Evolutionary conservation across 1,139 yeast genomes (phyloP).

Genomic region (Debaryomycetaceae sp.): DNA sequence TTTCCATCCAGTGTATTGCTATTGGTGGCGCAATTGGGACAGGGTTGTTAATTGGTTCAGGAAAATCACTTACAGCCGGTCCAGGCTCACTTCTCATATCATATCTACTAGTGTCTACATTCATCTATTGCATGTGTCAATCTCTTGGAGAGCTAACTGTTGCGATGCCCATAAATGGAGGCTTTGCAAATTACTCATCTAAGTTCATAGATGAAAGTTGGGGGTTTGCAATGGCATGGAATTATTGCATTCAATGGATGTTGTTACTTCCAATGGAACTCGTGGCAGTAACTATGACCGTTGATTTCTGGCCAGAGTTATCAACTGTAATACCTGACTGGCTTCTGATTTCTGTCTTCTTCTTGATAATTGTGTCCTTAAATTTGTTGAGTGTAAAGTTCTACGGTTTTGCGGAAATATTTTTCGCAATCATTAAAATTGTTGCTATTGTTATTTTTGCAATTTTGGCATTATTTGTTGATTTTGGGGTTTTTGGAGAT

Average conservation of each 20-base stretch:
- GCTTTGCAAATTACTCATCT: slow-evolving; percentile 18
- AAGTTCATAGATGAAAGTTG: slow-evolving; percentile 21
- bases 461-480: slow-evolving; percentile 27
- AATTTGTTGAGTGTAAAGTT: slow-evolving; percentile 20
- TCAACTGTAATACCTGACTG: slow-evolving; percentile 13
- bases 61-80: slow-evolving; percentile 10
- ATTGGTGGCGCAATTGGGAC: slow-evolving; percentile 24
- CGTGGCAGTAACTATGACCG: slow-evolving; percentile 20
- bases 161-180: slow-evolving; percentile 20
- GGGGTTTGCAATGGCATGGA: slow-evolving; percentile 26
- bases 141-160: slow-evolving; percentile 23
- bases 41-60: slow-evolving; percentile 13
- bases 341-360: slow-evolving; percentile 16
- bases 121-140: slow-evolving; percentile 20
- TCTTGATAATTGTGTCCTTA: slow-evolving; percentile 14
- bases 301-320: slow-evolving; percentile 18
- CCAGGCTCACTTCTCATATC: slow-evolving; percentile 7
- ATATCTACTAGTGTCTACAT: slow-evolving; percentile 13
- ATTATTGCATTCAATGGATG: slow-evolving; percentile 22
- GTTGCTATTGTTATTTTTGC: slow-evolving; percentile 31
- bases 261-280: slow-evolving; percentile 21
- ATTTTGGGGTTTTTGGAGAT: slow-evolving; percentile 30
- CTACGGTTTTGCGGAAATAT: slow-evolving; percentile 25
- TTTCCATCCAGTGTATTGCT: slow-evolving; percentile 20
- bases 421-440: slow-evolving; percentile 29